phyloP scores from a whole-genome alignment of 2,329 filamentous ascomycete species.

The Nigrospora osmanthi region DNA sequence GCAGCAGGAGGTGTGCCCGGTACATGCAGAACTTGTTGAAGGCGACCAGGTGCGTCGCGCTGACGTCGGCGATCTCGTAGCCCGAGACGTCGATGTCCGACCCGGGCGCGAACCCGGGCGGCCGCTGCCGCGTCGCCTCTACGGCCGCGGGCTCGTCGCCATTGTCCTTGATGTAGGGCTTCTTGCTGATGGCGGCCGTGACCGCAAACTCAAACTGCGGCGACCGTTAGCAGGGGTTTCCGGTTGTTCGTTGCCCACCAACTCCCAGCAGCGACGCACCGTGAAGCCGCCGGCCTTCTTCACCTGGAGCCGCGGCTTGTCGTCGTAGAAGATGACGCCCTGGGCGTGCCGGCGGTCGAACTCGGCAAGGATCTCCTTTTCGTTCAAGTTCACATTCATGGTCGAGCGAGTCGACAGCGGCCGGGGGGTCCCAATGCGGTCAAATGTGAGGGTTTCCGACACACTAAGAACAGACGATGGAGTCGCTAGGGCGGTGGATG shows the following conservation, averaged over 20 bases:
- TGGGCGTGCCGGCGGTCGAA: constrained; percentile 13
- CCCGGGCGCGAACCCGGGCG: constrained; percentile 15
- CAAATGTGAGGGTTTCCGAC: too few relatives aligned
- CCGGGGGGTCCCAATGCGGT: too few relatives aligned
- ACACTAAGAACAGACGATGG: too few relatives aligned
- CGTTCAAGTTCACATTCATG: constrained; percentile 5
- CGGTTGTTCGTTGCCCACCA: not conserved
- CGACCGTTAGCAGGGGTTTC: not conserved
- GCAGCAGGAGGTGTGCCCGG: constrained; percentile 36
- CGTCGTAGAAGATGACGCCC: constrained; percentile 13
- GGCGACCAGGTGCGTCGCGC: constrained; percentile 32
- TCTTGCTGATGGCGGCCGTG: constrained; percentile 2
- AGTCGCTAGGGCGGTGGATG: too few relatives aligned
- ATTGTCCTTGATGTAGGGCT: constrained; percentile 10
- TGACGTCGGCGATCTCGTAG: constrained; percentile 30
- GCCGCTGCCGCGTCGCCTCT: not conserved
- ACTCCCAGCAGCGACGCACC: constrained; percentile 1
- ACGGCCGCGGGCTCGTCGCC: constrained; percentile 2
- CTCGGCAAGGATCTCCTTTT: constrained; percentile 8
- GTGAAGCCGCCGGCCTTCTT: constrained; percentile 4
- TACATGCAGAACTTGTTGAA: constrained; percentile 42
- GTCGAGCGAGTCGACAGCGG: not conserved
- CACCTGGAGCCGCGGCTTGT: constrained; percentile 6
- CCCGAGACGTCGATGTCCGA: constrained; percentile 33
- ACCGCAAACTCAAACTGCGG: constrained; percentile 11